phyloP scores from a whole-genome alignment of 176 grass and related monocot species.

The Tillandsia fasciculata region DNA sequence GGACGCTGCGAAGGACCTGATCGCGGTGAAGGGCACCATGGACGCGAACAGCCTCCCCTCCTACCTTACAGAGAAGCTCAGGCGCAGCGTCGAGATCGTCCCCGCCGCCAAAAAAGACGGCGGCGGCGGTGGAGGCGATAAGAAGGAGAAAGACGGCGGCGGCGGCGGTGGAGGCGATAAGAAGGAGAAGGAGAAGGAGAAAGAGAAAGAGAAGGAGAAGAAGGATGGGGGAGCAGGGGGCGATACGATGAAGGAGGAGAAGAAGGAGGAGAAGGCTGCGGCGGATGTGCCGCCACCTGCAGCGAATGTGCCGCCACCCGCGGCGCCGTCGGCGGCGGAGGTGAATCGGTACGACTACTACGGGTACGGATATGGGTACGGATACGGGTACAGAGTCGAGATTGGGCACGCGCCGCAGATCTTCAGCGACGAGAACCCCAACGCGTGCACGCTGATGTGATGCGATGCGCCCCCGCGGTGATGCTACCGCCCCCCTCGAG shows the following conservation, averaged over 20 bases:
- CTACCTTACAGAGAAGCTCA: conserved; percentile 60
- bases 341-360: neutral
- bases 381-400: neutral
- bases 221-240: conserved; percentile 12
- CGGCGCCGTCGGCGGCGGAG: conserved; percentile 2
- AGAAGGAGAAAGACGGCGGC: conserved; percentile 24
- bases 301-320: conserved; percentile 12
- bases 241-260: conserved; percentile 11
- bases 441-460: neutral
- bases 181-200: conserved; percentile 9
- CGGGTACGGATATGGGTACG: neutral
- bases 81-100: conserved; percentile 52
- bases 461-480: neutral
- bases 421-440: neutral
- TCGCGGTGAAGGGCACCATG: conserved; percentile 79
- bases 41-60: conserved; percentile 49
- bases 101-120: conserved; percentile 34
- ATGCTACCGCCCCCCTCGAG: neutral
- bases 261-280: conserved; percentile 11
- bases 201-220: too few species aligned
- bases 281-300: conserved; percentile 14
- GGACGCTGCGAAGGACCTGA: conserved; percentile 60
- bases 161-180: too few species aligned
- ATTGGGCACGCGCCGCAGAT: neutral
- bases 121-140: conserved; percentile 8